Base-by-base conservation (phyloP, 2,329 filamentous ascomycete genomes). In the Huntiella abstrusa region DNA sequence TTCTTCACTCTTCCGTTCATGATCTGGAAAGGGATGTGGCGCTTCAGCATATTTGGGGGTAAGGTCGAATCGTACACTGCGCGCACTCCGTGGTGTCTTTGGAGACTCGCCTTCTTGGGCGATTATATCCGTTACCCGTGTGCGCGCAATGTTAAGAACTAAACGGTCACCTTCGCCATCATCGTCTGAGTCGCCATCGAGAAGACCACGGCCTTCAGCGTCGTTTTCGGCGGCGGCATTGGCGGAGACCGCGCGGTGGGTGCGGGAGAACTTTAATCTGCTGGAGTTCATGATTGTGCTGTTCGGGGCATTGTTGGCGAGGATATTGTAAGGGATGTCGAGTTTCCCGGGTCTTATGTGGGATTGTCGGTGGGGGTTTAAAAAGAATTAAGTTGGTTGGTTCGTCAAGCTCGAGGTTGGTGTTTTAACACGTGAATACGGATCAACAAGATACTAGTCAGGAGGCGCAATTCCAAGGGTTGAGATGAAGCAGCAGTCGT, bases 1-100 rank as follows among this genome's bases (percentile, higher is more conserved):
- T 10, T 49, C 47, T 36, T 46, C 47, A 19, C 48, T 49, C 22
- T 49, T 49, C 15, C 48, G 43, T 16, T 36, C 48, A 44, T 49
- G 35, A 33, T 49, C 48, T 10, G 45, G 41, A 11, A 49, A 34
- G 15, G 33, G 43, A 59, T 54, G 47, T 54, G 54, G 45, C 54
- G 38, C 58, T 56, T 55, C 56, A 39, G 63, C 59, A 22, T 69
- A 61, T 52, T 65, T 65, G 16, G 67, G 68, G 13, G 60, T 64
- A 45, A 75, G 63, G 55, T 79, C 77, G 61, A 91, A 91, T 53
- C 80, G 78, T 40, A 91, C 83, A 19, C 82, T 71, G 57, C 83
- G 79, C 6, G 73, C 69, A 1, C 80, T 84, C 46, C 79, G 61
- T 13, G 79, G 72, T 33, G 73, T 70, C 50, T 64, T 58, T 37